These are phyloP conservation scores for Lycium ferocissimum DNA, from an alignment of 257 asterid species.

Conservation along the genomic window DNA sequence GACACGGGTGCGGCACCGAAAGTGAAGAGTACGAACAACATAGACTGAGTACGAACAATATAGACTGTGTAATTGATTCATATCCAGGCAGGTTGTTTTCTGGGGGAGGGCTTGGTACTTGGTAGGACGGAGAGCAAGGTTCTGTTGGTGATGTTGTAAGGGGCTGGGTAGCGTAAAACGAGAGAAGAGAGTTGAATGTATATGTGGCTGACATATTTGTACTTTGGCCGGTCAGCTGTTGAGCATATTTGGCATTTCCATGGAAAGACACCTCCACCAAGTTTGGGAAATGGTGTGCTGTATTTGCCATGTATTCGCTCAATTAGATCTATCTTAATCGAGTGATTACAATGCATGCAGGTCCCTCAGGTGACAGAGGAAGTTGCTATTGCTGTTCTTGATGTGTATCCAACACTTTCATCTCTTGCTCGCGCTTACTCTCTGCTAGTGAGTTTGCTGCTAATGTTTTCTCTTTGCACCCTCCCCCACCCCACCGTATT, in stretches of 20 bases:
- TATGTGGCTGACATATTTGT: no score
- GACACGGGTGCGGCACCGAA: no score
- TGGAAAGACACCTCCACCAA: background rate
- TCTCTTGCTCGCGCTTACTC: slow-evolving; percentile 89
- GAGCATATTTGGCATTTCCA: background rate
- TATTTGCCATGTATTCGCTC: background rate
- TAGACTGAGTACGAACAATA: no score
- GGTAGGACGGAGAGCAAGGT: background rate
- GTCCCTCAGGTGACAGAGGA: slow-evolving; percentile 98
- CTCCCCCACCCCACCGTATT: background rate
- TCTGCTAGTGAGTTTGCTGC: slow-evolving; percentile 66
- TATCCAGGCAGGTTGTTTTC: background rate
- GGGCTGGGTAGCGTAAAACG: background rate
- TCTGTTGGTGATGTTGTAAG: background rate
- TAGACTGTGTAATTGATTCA: no score
- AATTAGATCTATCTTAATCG: slow-evolving; percentile 26
- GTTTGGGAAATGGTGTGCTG: background rate
- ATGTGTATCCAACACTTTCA: slow-evolving; percentile 81
- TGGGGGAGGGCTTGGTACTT: background rate
- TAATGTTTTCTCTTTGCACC: background rate
- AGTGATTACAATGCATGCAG: slow-evolving; percentile 49
- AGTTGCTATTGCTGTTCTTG: slow-evolving; percentile 81
- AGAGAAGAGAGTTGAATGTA: background rate
- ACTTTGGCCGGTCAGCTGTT: background rate
- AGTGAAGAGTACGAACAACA: no score